These are phyloP conservation scores for Xylaria sp. DNA, from an alignment of 2,329 filamentous ascomycete species.

Conservation along the genomic window DNA sequence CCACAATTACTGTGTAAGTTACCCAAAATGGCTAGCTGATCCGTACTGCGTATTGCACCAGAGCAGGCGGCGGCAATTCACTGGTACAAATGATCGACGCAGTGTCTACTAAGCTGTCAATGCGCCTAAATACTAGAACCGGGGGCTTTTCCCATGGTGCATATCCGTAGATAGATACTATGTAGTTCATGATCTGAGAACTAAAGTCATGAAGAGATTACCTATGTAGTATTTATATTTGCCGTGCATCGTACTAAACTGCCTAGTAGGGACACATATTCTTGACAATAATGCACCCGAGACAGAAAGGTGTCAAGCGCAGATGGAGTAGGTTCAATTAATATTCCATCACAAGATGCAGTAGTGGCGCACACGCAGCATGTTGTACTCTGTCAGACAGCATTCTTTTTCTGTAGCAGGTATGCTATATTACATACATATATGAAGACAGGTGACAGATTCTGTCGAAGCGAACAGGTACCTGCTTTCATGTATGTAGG, in stretches of 20 bases:
- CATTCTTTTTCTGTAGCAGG: slow-evolving; percentile 13
- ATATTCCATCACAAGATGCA: slow-evolving; percentile 24
- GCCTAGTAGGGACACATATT: no score
- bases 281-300: slow-evolving; percentile 5
- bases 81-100: neutral
- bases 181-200: neutral
- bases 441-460: slow-evolving; percentile 23
- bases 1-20: slow-evolving; percentile 9
- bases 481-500: slow-evolving; percentile 12
- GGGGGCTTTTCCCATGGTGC: no score
- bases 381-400: slow-evolving; percentile 36
- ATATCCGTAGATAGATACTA: no score
- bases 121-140: slow-evolving; percentile 24
- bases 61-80: neutral
- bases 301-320: neutral
- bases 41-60: neutral
- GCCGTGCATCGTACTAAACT: no score
- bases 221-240: no score
- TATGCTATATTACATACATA: slow-evolving; percentile 6
- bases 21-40: slow-evolving; percentile 21
- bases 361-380: slow-evolving; percentile 20
- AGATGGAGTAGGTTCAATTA: slow-evolving; percentile 8
- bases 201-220: no score
- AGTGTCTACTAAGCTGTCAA: neutral
- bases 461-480: slow-evolving; percentile 4